Base-by-base conservation (phyloP, 179 eudicot species). In the Beta lomatogona region DNA sequence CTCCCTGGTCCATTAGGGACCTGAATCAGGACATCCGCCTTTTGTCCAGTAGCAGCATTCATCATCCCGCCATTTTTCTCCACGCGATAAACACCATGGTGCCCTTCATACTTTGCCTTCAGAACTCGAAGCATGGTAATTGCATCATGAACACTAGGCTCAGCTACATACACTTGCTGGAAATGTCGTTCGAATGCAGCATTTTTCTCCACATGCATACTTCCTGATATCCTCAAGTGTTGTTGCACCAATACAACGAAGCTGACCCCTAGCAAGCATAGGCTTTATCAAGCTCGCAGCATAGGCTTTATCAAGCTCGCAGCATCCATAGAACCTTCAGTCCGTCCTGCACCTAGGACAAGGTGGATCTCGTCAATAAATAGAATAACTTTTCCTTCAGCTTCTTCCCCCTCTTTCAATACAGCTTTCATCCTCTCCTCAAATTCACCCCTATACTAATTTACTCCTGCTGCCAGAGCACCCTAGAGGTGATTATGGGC, bases 121-220 rank as follows among this genome's bases (percentile, higher is more conserved):
- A 93, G 57, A 48, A 95, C 98, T 69, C 95, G 83, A 76, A 94
- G 91, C 55, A 93, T 93, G 71, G 88, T 91, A 5, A 94, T 71
- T 0, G 97, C 93, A 59, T 94, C 98, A 31, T 82, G 76, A 52
- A 94, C 91, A 80, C 98, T 94, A 0, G 97, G 98, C 80, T 94
- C 98, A 69, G 95, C 97, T 46, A 94, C 94, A 86, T 91, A 90
- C 41, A 94, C 98, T 80, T 94, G 97, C 85, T 94, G 98, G 83
- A 94, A 94, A 57, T 93, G 91, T 76, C 98, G 86, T 86, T 92
- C 98, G 5, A 94, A 92, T 1, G 98, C 97, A 36, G 94, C 93
- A 86, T 94, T 97, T 77, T 94, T 94, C 86, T 92, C 97, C 19
- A 94, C 93, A 78, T 93, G 91, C 74, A 90, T 91, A 71, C 93